Evolutionary conservation across 2,329 filamentous ascomycete genomes (phyloP).

Genomic region (Knoxdaviesia capensis): DNA sequence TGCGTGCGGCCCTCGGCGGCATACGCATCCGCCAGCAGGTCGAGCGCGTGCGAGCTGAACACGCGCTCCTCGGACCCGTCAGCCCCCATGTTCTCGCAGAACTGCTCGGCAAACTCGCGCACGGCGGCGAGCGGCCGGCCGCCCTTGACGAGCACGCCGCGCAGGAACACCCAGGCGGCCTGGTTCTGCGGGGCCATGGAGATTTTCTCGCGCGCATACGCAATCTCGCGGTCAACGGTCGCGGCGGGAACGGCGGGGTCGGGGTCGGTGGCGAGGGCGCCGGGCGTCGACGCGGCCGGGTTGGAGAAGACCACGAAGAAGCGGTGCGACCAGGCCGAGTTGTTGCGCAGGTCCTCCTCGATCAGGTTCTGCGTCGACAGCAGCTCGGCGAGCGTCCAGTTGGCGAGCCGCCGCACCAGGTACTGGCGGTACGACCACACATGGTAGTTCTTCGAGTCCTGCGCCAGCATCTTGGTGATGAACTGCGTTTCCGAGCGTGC

Average conservation of each 20-base stretch:
- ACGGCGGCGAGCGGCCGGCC: conserved; percentile 26
- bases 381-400: conserved; percentile 52
- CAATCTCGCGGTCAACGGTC: conserved; percentile 54
- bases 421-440: conserved; percentile 90
- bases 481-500: conserved; percentile 53
- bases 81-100: conserved; percentile 25
- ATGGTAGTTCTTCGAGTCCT: conserved; percentile 94
- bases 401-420: conserved; percentile 43
- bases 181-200: conserved; percentile 75
- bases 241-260: conserved; percentile 38
- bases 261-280: conserved; percentile 23
- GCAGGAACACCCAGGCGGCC: conserved; percentile 82
- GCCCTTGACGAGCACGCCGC: conserved; percentile 52
- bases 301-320: conserved; percentile 76
- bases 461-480: conserved; percentile 57
- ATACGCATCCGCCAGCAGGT: conserved; percentile 52
- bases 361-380: conserved; percentile 53
- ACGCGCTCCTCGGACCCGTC: conserved; percentile 27
- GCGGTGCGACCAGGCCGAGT: conserved; percentile 92
- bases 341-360: conserved; percentile 71
- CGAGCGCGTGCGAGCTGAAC: conserved; percentile 45
- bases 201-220: conserved; percentile 55
- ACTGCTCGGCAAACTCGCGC: conserved; percentile 27
- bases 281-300: conserved; percentile 27
- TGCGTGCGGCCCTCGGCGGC: conserved; percentile 32